Conservation (phyloP, 1,139 yeast species). For the Blastobotrys capitulatus region DNA sequence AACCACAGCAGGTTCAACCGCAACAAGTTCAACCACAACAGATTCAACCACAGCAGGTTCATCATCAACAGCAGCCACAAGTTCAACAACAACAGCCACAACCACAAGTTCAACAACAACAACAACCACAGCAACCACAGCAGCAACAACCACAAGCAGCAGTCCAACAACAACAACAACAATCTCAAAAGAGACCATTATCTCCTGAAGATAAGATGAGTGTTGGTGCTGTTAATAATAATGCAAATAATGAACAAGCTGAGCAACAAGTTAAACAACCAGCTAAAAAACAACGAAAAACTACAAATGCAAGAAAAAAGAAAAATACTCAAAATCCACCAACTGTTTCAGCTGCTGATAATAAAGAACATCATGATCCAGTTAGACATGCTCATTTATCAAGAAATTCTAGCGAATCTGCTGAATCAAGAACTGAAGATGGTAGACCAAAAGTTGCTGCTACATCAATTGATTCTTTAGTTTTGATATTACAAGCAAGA, state of each 20-base stretch:
- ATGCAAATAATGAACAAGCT: neutral
- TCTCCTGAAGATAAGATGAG: slow-evolving; percentile 3
- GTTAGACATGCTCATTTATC: slow-evolving; percentile 1
- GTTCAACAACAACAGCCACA: slow-evolving; percentile 4
- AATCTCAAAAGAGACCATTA: neutral
- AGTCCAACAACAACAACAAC: slow-evolving; percentile 5
- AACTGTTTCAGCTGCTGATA: slow-evolving; percentile 2
- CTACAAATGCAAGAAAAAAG: neutral
- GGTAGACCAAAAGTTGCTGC: slow-evolving; percentile 62
- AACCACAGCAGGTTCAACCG: slow-evolving; percentile 10
- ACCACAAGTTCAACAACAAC: slow-evolving; percentile 15
- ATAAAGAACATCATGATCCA: slow-evolving; percentile 5
- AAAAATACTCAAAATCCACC: neutral
- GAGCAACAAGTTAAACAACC: slow-evolving; percentile 1
- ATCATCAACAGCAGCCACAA: neutral
- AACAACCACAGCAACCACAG: slow-evolving; percentile 3
- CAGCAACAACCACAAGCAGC: slow-evolving; percentile 1
- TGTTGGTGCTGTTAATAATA: slow-evolving; percentile 2
- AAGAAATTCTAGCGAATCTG: neutral
- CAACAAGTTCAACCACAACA: slow-evolving; percentile 16
- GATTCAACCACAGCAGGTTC: slow-evolving; percentile 2
- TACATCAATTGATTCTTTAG: slow-evolving; percentile 81
- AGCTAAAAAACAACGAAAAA: slow-evolving; percentile 6
- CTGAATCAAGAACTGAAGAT: neutral
- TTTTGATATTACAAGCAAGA: slow-evolving; percentile 85